Conservation (phyloP, 768 basidiomycete genomes). For the Suillus spraguei region DNA sequence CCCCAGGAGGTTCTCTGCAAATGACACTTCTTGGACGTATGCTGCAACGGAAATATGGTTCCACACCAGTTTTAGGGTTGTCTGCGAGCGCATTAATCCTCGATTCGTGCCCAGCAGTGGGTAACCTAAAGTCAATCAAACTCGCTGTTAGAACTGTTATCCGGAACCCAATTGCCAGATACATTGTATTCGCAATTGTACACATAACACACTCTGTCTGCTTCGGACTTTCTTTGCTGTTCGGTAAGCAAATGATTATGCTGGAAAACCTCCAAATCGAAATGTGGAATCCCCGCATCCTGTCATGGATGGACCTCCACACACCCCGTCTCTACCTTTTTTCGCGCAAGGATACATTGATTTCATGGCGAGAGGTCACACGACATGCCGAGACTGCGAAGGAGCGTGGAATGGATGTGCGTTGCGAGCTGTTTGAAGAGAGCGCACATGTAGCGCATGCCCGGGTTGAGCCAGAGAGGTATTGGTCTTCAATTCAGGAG, state of each 20-base stretch:
- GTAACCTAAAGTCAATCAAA: constrained; percentile 18
- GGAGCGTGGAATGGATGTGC: constrained; percentile 26
- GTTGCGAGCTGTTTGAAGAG: constrained; percentile 32
- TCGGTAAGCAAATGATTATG: constrained; percentile 21
- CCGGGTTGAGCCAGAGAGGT: constrained; percentile 28
- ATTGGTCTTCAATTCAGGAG: constrained; percentile 26
- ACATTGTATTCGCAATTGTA: constrained; percentile 16
- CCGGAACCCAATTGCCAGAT: constrained; percentile 23
- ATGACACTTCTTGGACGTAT: constrained; percentile 22
- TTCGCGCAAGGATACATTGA: constrained; percentile 33
- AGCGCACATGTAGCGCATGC: constrained; percentile 39
- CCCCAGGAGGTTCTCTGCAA: constrained; percentile 27
- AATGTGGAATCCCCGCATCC: constrained; percentile 25
- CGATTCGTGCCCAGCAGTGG: constrained; percentile 24
- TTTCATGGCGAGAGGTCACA: constrained; percentile 31
- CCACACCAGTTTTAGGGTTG: constrained; percentile 7
- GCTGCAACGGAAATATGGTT: constrained; percentile 22
- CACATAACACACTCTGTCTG: constrained; percentile 16
- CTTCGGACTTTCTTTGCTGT: constrained; percentile 13
- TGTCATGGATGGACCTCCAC: constrained; percentile 32
- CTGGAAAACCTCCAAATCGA: constrained; percentile 11
- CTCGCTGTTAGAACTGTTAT: constrained; percentile 24
- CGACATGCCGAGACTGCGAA: constrained; percentile 28
- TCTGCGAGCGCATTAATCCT: constrained; percentile 23
- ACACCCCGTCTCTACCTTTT: constrained; percentile 41